Evolutionary conservation across 2,329 filamentous ascomycete genomes (phyloP), one percentile per base, ranked within the genome.

Genomic region (Pestalotiopsis sp.): DNA sequence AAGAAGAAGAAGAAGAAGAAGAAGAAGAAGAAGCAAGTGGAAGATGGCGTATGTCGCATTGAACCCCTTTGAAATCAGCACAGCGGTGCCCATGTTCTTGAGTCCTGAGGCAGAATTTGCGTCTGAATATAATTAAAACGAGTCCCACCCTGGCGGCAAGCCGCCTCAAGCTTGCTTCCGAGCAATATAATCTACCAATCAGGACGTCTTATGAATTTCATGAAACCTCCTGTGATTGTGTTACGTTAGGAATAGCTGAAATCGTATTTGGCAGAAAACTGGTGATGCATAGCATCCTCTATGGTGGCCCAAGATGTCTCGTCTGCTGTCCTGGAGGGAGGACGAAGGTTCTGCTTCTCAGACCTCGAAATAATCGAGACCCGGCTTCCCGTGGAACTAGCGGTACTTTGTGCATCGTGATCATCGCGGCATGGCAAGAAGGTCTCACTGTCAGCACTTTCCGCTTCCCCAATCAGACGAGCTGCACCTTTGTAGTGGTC

Each of bases 311-410:
- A 67, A 20, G 66, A 22, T 22, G 39, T 17, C 10, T 20, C 64
- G 48, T 22, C 67, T 62, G 75, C 71, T 20, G 73, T 71, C 3
- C 70, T 11, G 4, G 6, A n/a, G n/a, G n/a, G 10, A 11, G 17
- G 3, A 3, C 14, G 38, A 63, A 44, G 40, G 17, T 63, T 20
- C 48, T 63, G 38, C 20, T 35, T 24, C 10, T 6, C 20, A 52
- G 60, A 63, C 38, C n/a, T 48, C n/a, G 35, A 38, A 48, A 63
- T 17, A 52, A 9, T 5, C 11, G 6, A 13, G 11, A 30, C 14
- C 24, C n/a, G 20, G 52, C 20, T 11, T 3, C 4, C 22, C 17
- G 20, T 38, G 11, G 38, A 35, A 17, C 5, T 38, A 24, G 26
- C 6, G 30, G 38, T 13, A 10, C 11, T 24, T 20, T 63, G 30